Conservation (phyloP, 2,329 filamentous ascomycete species). For the Huntiella moniliformis region DNA sequence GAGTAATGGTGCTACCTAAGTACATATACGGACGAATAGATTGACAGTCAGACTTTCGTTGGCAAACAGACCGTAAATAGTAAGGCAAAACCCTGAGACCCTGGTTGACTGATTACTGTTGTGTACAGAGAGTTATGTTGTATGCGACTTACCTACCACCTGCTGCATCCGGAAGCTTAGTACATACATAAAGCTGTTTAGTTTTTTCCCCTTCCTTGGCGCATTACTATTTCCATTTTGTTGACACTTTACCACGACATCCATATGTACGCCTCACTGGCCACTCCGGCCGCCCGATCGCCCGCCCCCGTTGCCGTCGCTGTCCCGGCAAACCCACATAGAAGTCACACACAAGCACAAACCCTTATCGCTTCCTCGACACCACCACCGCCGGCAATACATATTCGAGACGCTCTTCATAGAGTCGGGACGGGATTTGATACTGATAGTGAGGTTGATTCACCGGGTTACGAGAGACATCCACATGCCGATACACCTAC, state of each 20-base stretch:
- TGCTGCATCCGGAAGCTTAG: no score
- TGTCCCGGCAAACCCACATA: background rate
- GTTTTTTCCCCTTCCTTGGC: no score
- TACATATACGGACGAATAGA: no score
- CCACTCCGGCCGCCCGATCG: constrained; percentile 3
- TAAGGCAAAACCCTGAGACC: no score
- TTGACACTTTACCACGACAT: background rate
- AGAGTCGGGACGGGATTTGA: background rate
- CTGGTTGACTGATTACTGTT: no score
- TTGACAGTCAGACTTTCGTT: no score
- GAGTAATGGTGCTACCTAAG: no score
- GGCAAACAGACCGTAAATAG: no score
- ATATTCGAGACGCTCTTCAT: background rate
- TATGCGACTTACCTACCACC: no score
- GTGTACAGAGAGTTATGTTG: no score
- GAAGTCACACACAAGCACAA: background rate
- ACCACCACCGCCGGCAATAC: background rate
- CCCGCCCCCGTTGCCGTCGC: background rate
- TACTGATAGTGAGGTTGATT: background rate
- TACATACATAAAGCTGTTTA: no score
- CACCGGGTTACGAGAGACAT: background rate
- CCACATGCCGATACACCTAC: constrained; percentile 1
- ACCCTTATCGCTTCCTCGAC: background rate
- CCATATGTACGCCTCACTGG: constrained; percentile 9
- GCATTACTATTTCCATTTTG: background rate